These are phyloP conservation scores for carrot (Daucus carota) DNA, from an alignment of 129 eudicot genomes.

Conservation along the genomic window DH1_v3.0 NC_030382.2:52841501-52842000, in stretches of 20 bases:
- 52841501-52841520: constrained; percentile 39
- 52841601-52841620: constrained; percentile 38
- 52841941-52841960: constrained; percentile 12
- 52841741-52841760: constrained; percentile 37
- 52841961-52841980: constrained; percentile 16
- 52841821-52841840: neutral
- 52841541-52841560: constrained; percentile 44
- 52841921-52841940: constrained; percentile 9
- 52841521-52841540: constrained; percentile 40
- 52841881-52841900: neutral
- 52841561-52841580: constrained; percentile 46
- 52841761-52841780: constrained; percentile 33
- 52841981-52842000: constrained; percentile 15
- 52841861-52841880: neutral
- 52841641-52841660: constrained; percentile 40
- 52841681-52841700: constrained; percentile 33
- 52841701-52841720: constrained; percentile 24
- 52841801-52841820: neutral
- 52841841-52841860: neutral
- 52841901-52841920: neutral
- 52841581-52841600: constrained; percentile 30
- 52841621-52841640: constrained; percentile 35
- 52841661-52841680: constrained; percentile 33
- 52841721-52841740: constrained; percentile 33
- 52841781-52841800: constrained; percentile 18